Conservation (phyloP, 345 rosid species). For the Gossypium sturtianum region DNA sequence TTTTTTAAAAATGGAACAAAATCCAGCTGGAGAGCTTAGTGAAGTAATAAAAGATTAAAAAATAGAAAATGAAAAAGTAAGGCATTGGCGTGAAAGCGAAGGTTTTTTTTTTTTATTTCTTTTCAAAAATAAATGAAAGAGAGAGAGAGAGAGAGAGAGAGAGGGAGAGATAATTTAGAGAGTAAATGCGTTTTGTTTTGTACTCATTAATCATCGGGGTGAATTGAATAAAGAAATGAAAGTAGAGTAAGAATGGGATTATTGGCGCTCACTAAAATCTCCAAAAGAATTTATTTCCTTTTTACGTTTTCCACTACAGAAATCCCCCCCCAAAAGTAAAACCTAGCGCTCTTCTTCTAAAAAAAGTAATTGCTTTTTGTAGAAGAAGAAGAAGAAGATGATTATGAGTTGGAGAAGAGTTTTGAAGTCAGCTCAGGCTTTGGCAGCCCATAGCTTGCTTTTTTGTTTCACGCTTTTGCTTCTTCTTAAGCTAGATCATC, state of each 20-base stretch:
- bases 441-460: slow-evolving; percentile 72
- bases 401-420: slow-evolving; percentile 73
- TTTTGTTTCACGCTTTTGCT: slow-evolving; percentile 65
- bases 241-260: background rate
- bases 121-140: background rate
- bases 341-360: background rate
- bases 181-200: slow-evolving; percentile 28
- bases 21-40: background rate
- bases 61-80: background rate
- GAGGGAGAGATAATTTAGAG: background rate
- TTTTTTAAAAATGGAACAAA: background rate
- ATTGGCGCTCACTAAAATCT: slow-evolving; percentile 1
- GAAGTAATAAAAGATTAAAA: background rate
- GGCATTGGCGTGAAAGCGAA: slow-evolving; percentile 21
- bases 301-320: background rate
- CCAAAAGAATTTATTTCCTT: background rate
- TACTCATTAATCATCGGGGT: slow-evolving; percentile 15
- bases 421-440: slow-evolving; percentile 79
- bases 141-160: no score
- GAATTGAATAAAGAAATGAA: background rate
- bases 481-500: slow-evolving; percentile 62
- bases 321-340: background rate
- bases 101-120: background rate
- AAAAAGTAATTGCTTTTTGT: slow-evolving; percentile 1
- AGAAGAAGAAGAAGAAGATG: background rate